Conservation (phyloP, 352 stramenopile species). For the Pythium folliculosum region DNA sequence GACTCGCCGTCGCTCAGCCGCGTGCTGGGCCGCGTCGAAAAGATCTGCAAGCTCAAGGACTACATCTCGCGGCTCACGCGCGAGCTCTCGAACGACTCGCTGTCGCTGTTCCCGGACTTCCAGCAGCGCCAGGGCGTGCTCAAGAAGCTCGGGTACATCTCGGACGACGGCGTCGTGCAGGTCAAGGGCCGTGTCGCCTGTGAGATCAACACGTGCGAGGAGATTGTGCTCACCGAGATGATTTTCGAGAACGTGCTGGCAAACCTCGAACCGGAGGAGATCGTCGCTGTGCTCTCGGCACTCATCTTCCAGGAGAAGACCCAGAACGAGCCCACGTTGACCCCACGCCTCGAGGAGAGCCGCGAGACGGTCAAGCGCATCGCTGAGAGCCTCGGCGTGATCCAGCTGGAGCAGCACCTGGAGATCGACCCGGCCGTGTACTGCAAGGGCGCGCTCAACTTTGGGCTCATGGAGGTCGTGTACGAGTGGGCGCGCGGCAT, state of each 20-base stretch:
- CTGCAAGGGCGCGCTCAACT: slow-evolving; percentile 92
- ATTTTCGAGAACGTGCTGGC: slow-evolving; percentile 99
- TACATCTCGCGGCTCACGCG: slow-evolving; percentile 61
- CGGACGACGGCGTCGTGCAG: slow-evolving; percentile 85
- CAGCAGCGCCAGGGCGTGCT: slow-evolving; percentile 93
- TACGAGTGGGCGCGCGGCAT: slow-evolving; percentile 99
- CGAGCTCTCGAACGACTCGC: slow-evolving; percentile 84
- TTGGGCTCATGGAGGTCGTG: slow-evolving; percentile 93
- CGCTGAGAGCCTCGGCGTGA: slow-evolving; percentile 73
- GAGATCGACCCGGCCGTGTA: slow-evolving; percentile 93
- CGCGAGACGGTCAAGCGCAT: slow-evolving; percentile 90
- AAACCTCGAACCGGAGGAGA: slow-evolving; percentile 95
- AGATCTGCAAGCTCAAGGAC: slow-evolving; percentile 70
- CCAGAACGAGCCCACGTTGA: slow-evolving; percentile 75
- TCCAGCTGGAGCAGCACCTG: slow-evolving; percentile 81
- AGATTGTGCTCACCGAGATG: slow-evolving; percentile 98
- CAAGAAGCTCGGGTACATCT: slow-evolving; percentile 94
- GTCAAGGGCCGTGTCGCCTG: slow-evolving; percentile 97
- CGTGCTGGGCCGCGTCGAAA: slow-evolving; percentile 71
- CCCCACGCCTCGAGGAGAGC: slow-evolving; percentile 64
- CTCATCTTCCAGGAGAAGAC: slow-evolving; percentile 97
- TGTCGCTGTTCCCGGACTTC: slow-evolving; percentile 98
- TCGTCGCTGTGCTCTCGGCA: slow-evolving; percentile 94
- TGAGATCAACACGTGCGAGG: slow-evolving; percentile 98
- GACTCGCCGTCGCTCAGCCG: slow-evolving; percentile 31